These are phyloP conservation scores for Didymella sp. DNA, from an alignment of 2,329 filamentous ascomycete species.

Conservation along the genomic window DNA sequence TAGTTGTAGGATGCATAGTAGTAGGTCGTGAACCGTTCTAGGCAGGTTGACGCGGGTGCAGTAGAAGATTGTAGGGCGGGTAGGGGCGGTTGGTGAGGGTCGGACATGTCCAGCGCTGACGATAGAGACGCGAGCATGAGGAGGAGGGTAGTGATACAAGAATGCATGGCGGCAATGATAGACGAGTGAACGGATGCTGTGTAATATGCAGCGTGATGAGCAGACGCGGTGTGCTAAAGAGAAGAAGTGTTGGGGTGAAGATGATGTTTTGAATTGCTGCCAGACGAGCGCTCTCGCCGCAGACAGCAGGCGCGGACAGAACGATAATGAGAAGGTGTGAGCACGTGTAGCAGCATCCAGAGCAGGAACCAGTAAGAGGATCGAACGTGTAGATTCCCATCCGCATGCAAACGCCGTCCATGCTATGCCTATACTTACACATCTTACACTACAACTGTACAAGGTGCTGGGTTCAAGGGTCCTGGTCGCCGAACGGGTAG, in stretches of 20 bases:
- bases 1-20: background rate
- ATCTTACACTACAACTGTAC: slow-evolving; percentile 3
- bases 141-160: slow-evolving; percentile 3
- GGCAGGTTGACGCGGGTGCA: background rate
- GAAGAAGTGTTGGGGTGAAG: background rate
- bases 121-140: slow-evolving; percentile 1
- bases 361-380: background rate
- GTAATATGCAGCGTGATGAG: background rate
- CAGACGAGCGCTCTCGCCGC: background rate
- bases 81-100: background rate
- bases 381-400: background rate
- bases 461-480: slow-evolving; percentile 29
- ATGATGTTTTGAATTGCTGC: background rate
- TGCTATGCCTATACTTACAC: slow-evolving; percentile 2
- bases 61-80: too few relatives aligned
- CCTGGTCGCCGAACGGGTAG: slow-evolving; percentile 80
- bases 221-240: background rate
- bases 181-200: slow-evolving; percentile 13
- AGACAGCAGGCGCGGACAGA: background rate
- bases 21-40: background rate
- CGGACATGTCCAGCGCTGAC: background rate
- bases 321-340: background rate
- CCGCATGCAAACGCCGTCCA: background rate
- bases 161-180: slow-evolving; percentile 7
- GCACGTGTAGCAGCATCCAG: background rate